Conservation (phyloP, 2,329 filamentous ascomycete genomes). For the Fusarium sp. region DNA sequence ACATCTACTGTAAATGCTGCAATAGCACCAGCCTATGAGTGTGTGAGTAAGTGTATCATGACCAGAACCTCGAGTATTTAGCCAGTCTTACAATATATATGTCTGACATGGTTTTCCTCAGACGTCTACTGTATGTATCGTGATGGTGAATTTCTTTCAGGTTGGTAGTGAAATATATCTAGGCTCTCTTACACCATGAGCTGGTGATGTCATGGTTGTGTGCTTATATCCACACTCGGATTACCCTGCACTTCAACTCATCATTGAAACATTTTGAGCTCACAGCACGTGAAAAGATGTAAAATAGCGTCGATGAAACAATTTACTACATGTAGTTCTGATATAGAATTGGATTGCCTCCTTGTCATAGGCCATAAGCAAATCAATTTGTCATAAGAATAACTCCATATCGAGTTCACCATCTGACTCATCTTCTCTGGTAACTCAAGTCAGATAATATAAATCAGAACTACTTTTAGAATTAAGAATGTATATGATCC, state of each 20-base stretch:
- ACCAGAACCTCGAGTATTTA: fast-evolving
- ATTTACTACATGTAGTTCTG: too few species aligned
- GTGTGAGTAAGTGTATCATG: constrained; percentile 19
- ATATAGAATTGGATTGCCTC: too few species aligned
- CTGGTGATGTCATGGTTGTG: constrained; percentile 35
- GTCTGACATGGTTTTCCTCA: constrained; percentile 38
- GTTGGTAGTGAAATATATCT: not conserved
- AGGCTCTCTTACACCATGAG: constrained; percentile 1
- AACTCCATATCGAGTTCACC: not conserved
- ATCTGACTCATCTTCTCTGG: not conserved
- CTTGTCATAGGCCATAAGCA: too few species aligned
- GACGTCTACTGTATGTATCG: not conserved
- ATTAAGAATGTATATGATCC: constrained; percentile 35
- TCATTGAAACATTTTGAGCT: not conserved
- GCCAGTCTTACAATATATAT: constrained; percentile 45
- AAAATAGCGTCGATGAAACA: not conserved
- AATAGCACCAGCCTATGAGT: constrained; percentile 77
- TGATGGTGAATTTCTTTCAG: not conserved
- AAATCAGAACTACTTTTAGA: constrained; percentile 5
- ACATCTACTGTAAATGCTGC: constrained; percentile 89
- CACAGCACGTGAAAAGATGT: not conserved
- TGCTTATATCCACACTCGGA: not conserved
- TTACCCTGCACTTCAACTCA: constrained; percentile 27
- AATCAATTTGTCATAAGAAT: not conserved
- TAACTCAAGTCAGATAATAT: not conserved